phyloP scores from a whole-genome alignment of 306 rosid genomes.

The Trifolium subterraneum region DNA sequence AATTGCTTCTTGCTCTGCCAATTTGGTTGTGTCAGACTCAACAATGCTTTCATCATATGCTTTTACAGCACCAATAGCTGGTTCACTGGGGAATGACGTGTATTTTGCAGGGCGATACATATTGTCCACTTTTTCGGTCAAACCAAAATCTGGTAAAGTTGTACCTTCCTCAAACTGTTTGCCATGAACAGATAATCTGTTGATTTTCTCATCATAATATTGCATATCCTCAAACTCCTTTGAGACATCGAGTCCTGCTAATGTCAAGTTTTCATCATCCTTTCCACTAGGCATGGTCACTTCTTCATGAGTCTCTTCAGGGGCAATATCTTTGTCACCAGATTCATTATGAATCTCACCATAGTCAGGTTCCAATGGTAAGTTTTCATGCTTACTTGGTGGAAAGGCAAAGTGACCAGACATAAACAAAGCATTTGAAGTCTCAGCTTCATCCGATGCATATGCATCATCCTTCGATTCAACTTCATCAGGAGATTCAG shows the following conservation, averaged over 20 bases:
- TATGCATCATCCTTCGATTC: constrained; percentile 54
- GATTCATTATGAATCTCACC: constrained; percentile 55
- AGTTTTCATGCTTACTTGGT: constrained; percentile 79
- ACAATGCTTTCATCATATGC: constrained; percentile 54
- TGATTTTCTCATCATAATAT: constrained; percentile 61
- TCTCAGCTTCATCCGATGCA: constrained; percentile 66
- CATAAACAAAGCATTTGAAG: constrained; percentile 81
- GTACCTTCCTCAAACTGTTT: constrained; percentile 73
- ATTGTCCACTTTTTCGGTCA: constrained; percentile 59
- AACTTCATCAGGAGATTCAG: constrained; percentile 52
- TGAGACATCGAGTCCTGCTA: constrained; percentile 59
- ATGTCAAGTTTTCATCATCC: constrained; percentile 61
- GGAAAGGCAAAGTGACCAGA: constrained; percentile 93
- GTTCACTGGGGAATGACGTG: constrained; percentile 61
- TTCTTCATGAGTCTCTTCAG: constrained; percentile 56
- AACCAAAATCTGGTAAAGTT: constrained; percentile 57
- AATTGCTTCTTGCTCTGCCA: constrained; percentile 55
- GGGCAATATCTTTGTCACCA: constrained; percentile 49
- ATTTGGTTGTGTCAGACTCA: constrained; percentile 51
- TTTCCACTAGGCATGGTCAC: constrained; percentile 60
- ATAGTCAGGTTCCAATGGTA: constrained; percentile 69
- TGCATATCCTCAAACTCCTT: constrained; percentile 69
- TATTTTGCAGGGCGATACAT: constrained; percentile 57
- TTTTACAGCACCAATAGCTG: constrained; percentile 49
- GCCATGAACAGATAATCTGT: constrained; percentile 54